These are phyloP conservation scores for Pisolithus thermaeus DNA, from an alignment of 1,284 basidiomycete species.

Conservation along the genomic window DNA sequence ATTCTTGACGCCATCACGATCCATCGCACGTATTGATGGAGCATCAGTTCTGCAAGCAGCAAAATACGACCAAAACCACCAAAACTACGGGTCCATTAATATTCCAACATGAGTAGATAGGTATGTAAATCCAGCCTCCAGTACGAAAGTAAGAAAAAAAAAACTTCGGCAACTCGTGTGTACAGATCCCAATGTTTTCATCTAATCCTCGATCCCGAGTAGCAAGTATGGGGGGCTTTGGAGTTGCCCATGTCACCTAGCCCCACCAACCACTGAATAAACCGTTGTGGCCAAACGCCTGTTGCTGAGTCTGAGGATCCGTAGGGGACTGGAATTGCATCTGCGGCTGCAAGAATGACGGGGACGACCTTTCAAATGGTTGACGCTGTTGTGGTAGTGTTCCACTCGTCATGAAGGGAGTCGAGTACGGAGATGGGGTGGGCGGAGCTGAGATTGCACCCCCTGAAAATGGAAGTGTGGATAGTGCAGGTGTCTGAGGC, in stretches of 20 bases:
- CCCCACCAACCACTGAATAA: slow-evolving; percentile 15
- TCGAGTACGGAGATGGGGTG: slow-evolving; percentile 10
- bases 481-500: slow-evolving; percentile 2
- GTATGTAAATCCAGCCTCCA: too few relatives aligned
- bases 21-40: too few relatives aligned
- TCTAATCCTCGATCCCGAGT: too few relatives aligned
- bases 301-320: slow-evolving; percentile 16
- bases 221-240: too few relatives aligned
- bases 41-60: too few relatives aligned
- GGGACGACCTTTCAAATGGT: slow-evolving; percentile 8
- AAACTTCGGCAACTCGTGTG: too few relatives aligned
- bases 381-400: slow-evolving; percentile 8
- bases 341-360: slow-evolving; percentile 7
- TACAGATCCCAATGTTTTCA: too few relatives aligned
- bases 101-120: too few relatives aligned
- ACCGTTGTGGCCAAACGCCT: slow-evolving; percentile 3
- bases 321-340: neutral
- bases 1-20: too few relatives aligned
- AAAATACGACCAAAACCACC: too few relatives aligned
- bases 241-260: neutral
- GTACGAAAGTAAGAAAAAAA: too few relatives aligned
- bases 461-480: neutral
- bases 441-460: slow-evolving; percentile 3
- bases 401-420: neutral
- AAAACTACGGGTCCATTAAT: too few relatives aligned